phyloP scores from a whole-genome alignment of 2,329 filamentous ascomycete species.

The Pestalotiopsis sp. region DNA sequence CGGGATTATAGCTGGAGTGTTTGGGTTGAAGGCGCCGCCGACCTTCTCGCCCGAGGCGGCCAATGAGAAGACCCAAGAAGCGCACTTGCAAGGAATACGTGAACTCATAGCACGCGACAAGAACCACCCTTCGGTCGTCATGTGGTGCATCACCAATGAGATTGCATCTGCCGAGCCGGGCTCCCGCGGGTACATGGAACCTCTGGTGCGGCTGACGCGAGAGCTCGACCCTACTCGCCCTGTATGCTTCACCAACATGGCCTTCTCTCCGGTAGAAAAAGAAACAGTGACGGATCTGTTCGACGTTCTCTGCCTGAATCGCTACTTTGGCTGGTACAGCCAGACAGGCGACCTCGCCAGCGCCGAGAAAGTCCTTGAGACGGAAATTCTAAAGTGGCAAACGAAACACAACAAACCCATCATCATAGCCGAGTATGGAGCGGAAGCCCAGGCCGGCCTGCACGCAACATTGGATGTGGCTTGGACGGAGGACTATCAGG shows the following conservation, averaged over 20 bases:
- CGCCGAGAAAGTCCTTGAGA: conserved; percentile 25
- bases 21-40: conserved; percentile 12
- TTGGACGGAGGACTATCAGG: neutral
- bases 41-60: conserved; percentile 24
- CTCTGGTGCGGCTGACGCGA: conserved; percentile 23
- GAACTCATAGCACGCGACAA: conserved; percentile 30
- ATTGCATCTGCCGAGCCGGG: conserved; percentile 24
- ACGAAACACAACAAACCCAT: neutral
- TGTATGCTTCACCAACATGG: conserved; percentile 27
- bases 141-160: conserved; percentile 30
- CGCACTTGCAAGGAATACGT: conserved; percentile 24
- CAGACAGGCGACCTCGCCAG: conserved; percentile 24
- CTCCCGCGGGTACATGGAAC: conserved; percentile 28
- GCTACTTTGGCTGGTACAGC: conserved; percentile 32
- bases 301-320: conserved; percentile 31
- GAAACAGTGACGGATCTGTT: conserved; percentile 29
- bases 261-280: conserved; percentile 12
- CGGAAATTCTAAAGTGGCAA: conserved; percentile 20
- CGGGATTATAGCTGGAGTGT: conserved; percentile 18
- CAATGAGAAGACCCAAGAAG: conserved; percentile 19
- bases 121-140: conserved; percentile 29
- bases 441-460: neutral
- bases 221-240: conserved; percentile 28
- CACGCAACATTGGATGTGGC: neutral
- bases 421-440: neutral